Conservation (phyloP, 495 filamentous ascomycete species). For the Margaritispora aquatica region DNA sequence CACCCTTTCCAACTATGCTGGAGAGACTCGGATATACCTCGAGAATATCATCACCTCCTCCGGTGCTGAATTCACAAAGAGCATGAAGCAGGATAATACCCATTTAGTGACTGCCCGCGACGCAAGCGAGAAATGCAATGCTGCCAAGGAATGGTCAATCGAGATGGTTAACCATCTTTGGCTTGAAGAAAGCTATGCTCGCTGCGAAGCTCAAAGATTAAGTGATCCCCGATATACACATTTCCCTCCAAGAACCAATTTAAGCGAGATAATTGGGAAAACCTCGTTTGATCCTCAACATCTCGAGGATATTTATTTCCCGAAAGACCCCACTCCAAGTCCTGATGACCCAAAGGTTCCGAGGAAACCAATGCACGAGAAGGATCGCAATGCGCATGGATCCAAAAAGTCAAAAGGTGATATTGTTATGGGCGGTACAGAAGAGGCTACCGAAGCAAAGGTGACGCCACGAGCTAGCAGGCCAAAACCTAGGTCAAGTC, state of each 20-base stretch:
- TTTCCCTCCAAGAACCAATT: constrained; percentile 83
- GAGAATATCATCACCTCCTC: constrained; percentile 82
- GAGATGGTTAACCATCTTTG: constrained; percentile 90
- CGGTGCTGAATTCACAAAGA: constrained; percentile 85
- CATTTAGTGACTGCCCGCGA: constrained; percentile 89
- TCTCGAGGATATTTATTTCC: constrained; percentile 50
- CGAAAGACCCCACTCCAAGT: constrained; percentile 24
- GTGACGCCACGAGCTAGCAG: not conserved
- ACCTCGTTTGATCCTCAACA: constrained; percentile 54
- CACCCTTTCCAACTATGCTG: constrained; percentile 91
- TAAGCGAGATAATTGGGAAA: constrained; percentile 88
- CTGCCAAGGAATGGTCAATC: constrained; percentile 87
- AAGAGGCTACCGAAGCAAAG: not conserved
- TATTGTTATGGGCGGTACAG: constrained; percentile 6
- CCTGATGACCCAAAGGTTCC: constrained; percentile 11
- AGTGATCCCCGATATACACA: constrained; percentile 66
- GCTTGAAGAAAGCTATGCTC: constrained; percentile 95
- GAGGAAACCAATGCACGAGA: constrained; percentile 22
- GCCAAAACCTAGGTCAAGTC: not conserved
- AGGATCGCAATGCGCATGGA: constrained; percentile 16
- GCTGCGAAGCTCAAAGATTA: constrained; percentile 63
- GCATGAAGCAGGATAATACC: constrained; percentile 88
- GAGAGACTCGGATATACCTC: constrained; percentile 87
- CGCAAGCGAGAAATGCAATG: constrained; percentile 82
- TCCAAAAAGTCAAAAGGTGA: constrained; percentile 7